These are phyloP conservation scores for Colletotrichum somersetense DNA, from an alignment of 2,329 filamentous ascomycete genomes.

Conservation along the genomic window DNA sequence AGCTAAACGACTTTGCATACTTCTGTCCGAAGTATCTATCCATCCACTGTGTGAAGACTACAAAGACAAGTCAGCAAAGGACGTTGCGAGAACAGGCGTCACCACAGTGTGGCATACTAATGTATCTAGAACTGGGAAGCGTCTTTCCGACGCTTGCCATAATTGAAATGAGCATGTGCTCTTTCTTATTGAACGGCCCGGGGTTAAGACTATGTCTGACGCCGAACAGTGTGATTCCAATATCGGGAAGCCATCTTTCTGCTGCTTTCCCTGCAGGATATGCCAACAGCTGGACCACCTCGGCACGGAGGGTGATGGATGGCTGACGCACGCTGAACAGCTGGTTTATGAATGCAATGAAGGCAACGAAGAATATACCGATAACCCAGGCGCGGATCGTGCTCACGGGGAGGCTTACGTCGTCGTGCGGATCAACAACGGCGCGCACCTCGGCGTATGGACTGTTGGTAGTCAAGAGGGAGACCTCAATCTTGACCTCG, in stretches of 20 bases:
- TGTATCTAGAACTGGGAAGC: conserved; percentile 58
- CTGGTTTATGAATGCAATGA: conserved; percentile 52
- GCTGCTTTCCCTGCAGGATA: conserved; percentile 54
- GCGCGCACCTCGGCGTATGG: conserved; percentile 59
- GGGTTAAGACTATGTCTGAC: conserved; percentile 59
- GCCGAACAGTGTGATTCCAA: conserved; percentile 52
- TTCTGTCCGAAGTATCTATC: conserved; percentile 60
- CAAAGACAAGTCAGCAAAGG: neutral
- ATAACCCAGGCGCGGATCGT: conserved; percentile 57
- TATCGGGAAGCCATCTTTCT: conserved; percentile 51
- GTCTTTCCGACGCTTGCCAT: conserved; percentile 66
- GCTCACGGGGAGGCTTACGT: conserved; percentile 54
- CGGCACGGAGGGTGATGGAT: conserved; percentile 54
- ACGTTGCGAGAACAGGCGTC: accelerated
- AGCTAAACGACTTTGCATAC: conserved; percentile 57
- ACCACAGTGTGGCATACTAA: conserved; percentile 44
- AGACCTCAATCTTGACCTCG: conserved; percentile 51
- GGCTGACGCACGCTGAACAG: conserved; percentile 59
- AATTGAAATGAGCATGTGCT: conserved; percentile 67
- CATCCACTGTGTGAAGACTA: conserved; percentile 62
- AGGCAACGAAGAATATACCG: conserved; percentile 52
- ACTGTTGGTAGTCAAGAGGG: conserved; percentile 51
- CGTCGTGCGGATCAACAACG: conserved; percentile 59
- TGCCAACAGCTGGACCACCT: conserved; percentile 56
- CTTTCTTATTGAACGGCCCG: conserved; percentile 65